Conservation (phyloP, 2,329 filamentous ascomycete species). For the Sphaerostilbella broomeana region DNA sequence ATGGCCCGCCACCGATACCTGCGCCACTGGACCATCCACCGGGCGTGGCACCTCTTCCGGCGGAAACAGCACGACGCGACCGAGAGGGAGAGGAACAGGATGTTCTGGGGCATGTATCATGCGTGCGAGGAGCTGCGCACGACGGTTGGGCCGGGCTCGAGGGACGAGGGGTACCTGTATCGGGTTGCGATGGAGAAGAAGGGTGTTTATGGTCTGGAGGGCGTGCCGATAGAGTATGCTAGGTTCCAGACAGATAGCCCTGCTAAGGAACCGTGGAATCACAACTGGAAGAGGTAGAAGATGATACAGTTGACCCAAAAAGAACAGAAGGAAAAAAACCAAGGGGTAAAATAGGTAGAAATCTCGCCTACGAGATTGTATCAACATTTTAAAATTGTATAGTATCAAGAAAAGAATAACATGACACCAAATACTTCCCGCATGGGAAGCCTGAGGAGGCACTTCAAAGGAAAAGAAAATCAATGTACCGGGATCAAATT, state of each 20-base stretch:
- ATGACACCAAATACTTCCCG: neutral
- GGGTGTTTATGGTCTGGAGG: constrained; percentile 64
- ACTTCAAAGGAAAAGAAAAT: neutral
- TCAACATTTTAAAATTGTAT: constrained; percentile 11
- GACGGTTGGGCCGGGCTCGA: constrained; percentile 49
- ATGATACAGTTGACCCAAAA: neutral
- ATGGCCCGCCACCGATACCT: constrained; percentile 83
- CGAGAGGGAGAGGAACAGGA: constrained; percentile 66
- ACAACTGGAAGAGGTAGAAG: constrained; percentile 69
- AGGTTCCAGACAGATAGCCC: constrained; percentile 79
- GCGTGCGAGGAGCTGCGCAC: constrained; percentile 79
- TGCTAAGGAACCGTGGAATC: constrained; percentile 76
- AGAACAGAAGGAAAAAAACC: neutral
- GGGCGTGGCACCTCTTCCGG: constrained; percentile 81
- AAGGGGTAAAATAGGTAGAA: too few species aligned
- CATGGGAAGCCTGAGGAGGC: neutral
- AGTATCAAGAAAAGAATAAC: neutral
- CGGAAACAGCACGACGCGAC: constrained; percentile 58
- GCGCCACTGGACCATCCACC: constrained; percentile 98
- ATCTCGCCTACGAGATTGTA: constrained; percentile 11
- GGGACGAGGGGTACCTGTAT: constrained; percentile 68
- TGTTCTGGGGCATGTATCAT: constrained; percentile 73
- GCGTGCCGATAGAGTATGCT: constrained; percentile 88
- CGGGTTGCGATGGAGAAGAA: constrained; percentile 87
- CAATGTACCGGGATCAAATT: neutral